A percentile compares a stretch with the other conserved stretches of the same genome.
phyloP scores from a whole-genome alignment of 768 basidiomycete species.

The Lentinula lateritia region DNA sequence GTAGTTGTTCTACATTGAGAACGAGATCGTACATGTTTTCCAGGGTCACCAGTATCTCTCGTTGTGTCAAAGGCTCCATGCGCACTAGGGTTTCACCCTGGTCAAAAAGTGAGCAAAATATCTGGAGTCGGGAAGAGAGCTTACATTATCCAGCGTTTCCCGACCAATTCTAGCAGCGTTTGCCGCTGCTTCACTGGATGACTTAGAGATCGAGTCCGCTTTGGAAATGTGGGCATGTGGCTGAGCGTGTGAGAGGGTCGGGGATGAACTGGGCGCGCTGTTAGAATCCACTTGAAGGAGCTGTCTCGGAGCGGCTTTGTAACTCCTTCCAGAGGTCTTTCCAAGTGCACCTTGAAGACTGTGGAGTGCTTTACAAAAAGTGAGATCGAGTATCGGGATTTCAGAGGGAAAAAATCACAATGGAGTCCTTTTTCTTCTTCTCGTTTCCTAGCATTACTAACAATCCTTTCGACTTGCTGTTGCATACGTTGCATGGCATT shows the following conservation, averaged over 20 bases:
- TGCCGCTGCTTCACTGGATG: conserved; percentile 53
- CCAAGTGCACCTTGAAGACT: conserved; percentile 92
- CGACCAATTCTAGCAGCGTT: conserved; percentile 74
- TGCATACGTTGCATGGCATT: conserved; percentile 93
- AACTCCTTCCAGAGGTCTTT: conserved; percentile 88
- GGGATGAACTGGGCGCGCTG: conserved; percentile 31
- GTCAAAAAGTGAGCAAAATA: neutral
- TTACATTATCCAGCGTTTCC: conserved; percentile 64
- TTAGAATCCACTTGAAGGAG: conserved; percentile 80
- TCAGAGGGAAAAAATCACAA: conserved; percentile 24
- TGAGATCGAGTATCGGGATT: conserved; percentile 3
- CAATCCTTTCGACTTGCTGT: conserved; percentile 92
- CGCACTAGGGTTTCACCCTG: conserved; percentile 55
- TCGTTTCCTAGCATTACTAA: conserved; percentile 81
- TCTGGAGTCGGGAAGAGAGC: conserved; percentile 10
- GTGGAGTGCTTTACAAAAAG: conserved; percentile 44
- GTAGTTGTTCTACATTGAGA: conserved; percentile 78
- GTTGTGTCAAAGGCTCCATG: conserved; percentile 71
- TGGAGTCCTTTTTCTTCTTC: conserved; percentile 80
- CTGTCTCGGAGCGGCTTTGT: conserved; percentile 95
- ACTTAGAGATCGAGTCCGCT: conserved; percentile 32
- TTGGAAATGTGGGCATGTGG: conserved; percentile 47
- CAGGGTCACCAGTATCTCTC: conserved; percentile 71
- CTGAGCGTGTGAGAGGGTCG: conserved; percentile 38
- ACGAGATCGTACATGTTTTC: conserved; percentile 85